Percentiles rank a stretch among this genome's conserved stretches.
Conservation (phyloP, 139 green algal species). For the Choricystis sp. region DNA sequence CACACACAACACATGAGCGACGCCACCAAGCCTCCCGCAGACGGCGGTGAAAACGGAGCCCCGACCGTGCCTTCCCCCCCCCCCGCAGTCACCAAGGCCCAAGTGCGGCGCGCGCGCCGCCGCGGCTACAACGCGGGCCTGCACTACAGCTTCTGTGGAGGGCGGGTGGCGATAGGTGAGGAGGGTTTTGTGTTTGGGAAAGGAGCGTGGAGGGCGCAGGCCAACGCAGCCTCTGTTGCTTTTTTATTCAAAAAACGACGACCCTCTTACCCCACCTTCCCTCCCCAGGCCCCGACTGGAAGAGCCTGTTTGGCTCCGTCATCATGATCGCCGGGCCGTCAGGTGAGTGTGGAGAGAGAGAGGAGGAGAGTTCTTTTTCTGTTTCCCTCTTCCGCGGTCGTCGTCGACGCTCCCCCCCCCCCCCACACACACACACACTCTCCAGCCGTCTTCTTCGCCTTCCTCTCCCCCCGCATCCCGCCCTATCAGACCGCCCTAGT, state of each 20-base stretch:
- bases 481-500: constrained; percentile 16
- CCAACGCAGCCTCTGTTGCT: too few species aligned
- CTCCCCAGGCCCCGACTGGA: constrained; percentile 56
- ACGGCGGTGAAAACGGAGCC: too few species aligned
- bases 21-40: too few species aligned
- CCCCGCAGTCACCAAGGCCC: background rate
- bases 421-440: background rate
- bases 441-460: constrained; percentile 41
- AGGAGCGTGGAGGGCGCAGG: too few species aligned
- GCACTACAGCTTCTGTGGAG: constrained; percentile 22
- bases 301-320: constrained; percentile 33
- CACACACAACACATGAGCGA: too few species aligned
- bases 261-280: background rate
- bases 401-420: background rate
- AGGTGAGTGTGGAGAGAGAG: constrained; percentile 10
- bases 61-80: too few species aligned
- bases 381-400: background rate
- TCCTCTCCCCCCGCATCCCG: constrained; percentile 25
- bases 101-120: background rate
- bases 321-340: constrained; percentile 42
- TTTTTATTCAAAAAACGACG: background rate
- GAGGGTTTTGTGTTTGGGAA: background rate
- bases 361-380: background rate
- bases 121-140: constrained; percentile 23
- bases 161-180: constrained; percentile 22